Evolutionary conservation across 805 yeast species (phyloP), one percentile per base, ranked within the genome.

Genomic region (Torulaspora indica): DNA sequence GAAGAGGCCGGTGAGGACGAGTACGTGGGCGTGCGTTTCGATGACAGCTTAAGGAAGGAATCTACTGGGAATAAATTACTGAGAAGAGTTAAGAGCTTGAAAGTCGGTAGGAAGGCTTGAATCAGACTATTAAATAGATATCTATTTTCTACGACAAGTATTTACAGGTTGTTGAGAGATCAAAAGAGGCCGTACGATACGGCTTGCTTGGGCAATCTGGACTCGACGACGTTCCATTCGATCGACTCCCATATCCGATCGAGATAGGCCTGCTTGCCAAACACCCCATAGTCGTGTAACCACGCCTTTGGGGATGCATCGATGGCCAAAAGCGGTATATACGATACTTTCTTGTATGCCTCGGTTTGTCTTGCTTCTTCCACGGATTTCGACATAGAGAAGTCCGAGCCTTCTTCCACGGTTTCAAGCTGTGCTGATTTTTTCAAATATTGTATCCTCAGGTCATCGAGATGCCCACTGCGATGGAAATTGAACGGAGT

Each of bases 81-180:
- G 58, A 81, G 83, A 59, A 81, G 97, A 62, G 96, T 90, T 35
- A 87, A 85, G 68, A 86, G 95, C 70, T 75, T 90, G 69, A 86
- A 86, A 66, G 95, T 87, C 33, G 79, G 85, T 7, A 66, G 74
- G 56, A 69, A 58, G 58, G 15, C 47, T 32, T 43, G 32, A 41
- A 17, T 33, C 32, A 14, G 6, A 20, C 18, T 18, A 38, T 28
- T 24, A 12, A 18, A 42, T 31, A 42, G 35, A 34, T 15, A 8
- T 34, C 35, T 34, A 28, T 34, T 34, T 33, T 33, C 33, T 28
- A 24, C 29, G 37, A 24, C 18, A 29, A 37, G 36, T 43, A 43
- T 43, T 43, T 43, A 43, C 47, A 43, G 36, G 47, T 22, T 27
- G 27, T 25, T 34, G 8, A 35, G 29, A 36, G 20, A 27, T 34